Conservation (phyloP, 305 asterid genomes). For the Lippia alba region DNA sequence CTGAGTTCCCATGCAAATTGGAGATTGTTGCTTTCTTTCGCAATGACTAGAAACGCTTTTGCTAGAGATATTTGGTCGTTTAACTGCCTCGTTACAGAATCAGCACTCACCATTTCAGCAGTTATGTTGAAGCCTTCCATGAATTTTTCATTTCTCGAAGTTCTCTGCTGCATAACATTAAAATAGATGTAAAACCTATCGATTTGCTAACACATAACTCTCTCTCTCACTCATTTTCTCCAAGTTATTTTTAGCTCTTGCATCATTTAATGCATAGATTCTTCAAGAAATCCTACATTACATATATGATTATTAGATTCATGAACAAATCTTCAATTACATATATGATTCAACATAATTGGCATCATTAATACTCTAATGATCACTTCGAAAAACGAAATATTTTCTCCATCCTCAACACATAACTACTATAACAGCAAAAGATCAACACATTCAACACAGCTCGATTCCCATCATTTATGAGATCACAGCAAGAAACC, state of each 20-base stretch:
- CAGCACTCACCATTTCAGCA: conserved; percentile 75
- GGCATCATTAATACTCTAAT: no score
- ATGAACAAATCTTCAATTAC: no score
- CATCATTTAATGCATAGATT: conserved; percentile 9
- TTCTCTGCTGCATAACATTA: conserved; percentile 51
- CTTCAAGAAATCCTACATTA: no score
- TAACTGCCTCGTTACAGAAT: conserved; percentile 75
- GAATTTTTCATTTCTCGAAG: conserved; percentile 60
- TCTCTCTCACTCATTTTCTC: no score
- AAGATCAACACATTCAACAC: no score
- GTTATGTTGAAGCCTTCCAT: conserved; percentile 75
- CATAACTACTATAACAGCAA: no score
- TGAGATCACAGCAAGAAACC: background rate
- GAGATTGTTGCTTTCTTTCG: conserved; percentile 77
- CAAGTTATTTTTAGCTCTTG: no score
- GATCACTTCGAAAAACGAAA: no score
- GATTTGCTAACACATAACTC: no score
- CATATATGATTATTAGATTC: no score
- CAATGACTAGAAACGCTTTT: conserved; percentile 71
- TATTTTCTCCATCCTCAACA: no score
- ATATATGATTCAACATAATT: no score
- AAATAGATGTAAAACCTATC: conserved; percentile 5
- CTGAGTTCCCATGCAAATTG: conserved; percentile 92
- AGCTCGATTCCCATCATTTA: background rate
- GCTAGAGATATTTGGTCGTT: conserved; percentile 88